Conservation (phyloP, 225 moss, liverwort and hornwort species). For the Straminergon stramineum region DNA sequence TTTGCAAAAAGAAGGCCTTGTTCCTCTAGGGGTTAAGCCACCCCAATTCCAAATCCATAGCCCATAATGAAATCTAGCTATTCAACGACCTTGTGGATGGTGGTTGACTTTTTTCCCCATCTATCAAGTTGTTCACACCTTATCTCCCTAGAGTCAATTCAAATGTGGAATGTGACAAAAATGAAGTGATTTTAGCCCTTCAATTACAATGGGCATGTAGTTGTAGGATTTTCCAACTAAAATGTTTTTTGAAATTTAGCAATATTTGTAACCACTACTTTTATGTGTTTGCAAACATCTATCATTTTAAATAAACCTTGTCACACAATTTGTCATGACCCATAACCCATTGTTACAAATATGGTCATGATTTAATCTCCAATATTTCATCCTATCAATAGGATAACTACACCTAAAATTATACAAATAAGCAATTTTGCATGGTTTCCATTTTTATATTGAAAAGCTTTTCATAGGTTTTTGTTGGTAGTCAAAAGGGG, state of each 20-base stretch:
- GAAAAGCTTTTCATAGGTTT: too few species aligned
- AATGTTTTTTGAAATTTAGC: background rate
- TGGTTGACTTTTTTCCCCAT: background rate
- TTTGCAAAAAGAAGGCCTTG: too few species aligned
- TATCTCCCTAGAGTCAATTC: background rate
- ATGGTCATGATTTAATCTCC: too few species aligned
- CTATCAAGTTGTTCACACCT: background rate
- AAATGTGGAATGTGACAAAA: background rate
- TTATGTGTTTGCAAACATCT: background rate
- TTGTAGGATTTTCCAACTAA: background rate
- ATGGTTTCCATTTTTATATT: too few species aligned
- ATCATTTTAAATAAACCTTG: too few species aligned
- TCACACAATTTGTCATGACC: too few species aligned
- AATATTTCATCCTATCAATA: too few species aligned
- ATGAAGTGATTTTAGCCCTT: background rate
- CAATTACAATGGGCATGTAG: background rate
- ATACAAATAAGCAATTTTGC: too few species aligned
- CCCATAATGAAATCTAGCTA: background rate
- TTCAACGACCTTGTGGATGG: background rate
- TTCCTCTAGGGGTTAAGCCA: too few species aligned
- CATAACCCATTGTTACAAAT: too few species aligned
- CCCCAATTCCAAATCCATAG: rapidly evolving
- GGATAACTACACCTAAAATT: too few species aligned
- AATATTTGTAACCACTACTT: background rate
- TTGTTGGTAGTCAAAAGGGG: too few species aligned